These are phyloP conservation scores for Symbiodinium pilosum DNA, from an alignment of 73 alveolate genomes.

Conservation along the genomic window DNA sequence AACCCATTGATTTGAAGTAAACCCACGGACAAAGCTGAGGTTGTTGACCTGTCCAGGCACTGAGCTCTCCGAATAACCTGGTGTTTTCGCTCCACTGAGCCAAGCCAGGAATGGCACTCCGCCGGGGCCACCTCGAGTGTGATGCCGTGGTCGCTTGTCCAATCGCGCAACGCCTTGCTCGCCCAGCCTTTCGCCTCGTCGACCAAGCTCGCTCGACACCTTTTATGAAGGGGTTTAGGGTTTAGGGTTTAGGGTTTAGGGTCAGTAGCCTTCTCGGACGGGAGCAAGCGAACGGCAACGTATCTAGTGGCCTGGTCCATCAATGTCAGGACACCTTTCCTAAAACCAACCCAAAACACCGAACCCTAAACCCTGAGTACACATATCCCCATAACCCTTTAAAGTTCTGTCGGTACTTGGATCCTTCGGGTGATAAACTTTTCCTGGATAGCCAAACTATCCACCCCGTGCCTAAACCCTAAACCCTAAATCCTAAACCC, in stretches of 20 bases:
- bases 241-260: too few species aligned
- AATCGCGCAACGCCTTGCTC: not conserved
- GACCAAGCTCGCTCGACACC: too few species aligned
- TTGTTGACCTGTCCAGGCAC: conserved; percentile 22
- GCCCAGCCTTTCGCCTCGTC: conserved; percentile 84
- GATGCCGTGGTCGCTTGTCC: not conserved
- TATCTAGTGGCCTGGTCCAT: not conserved
- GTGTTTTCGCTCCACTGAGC: not conserved
- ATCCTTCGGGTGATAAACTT: too few species aligned
- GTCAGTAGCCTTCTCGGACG: not conserved
- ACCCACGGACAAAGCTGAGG: conserved; percentile 10
- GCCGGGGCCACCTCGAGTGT: not conserved
- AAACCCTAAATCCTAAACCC: too few species aligned
- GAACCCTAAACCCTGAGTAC: not conserved
- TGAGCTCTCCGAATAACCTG: not conserved
- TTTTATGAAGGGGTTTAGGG: too few species aligned
- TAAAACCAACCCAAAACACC: not conserved
- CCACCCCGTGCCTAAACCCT: too few species aligned
- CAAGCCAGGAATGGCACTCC: not conserved
- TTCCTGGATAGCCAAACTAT: too few species aligned
- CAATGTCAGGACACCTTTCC: conserved; percentile 9
- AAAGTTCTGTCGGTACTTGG: too few species aligned
- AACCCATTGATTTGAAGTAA: conserved; percentile 42
- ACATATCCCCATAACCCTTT: not conserved
- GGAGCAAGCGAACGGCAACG: not conserved